Evolutionary conservation across 495 filamentous ascomycete species (phyloP), one percentile per base, ranked within the genome.

Genomic region (Friedmanniomyces endolithicus): DNA sequence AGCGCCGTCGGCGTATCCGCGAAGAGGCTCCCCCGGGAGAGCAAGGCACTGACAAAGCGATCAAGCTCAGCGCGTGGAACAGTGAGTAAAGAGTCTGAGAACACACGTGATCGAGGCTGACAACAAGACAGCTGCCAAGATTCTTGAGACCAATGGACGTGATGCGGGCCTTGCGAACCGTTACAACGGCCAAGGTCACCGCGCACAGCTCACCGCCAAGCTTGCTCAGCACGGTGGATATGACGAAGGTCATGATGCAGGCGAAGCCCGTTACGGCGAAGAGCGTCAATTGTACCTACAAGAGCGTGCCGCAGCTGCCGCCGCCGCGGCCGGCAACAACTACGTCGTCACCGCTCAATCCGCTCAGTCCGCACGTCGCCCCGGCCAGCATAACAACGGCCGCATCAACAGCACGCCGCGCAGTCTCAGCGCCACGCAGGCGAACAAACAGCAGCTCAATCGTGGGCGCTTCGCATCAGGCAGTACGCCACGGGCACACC

Each of bases 161-260:
- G 37, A 41, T 19, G 12, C 37, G 6, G 37, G 37, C 8, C 47
- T 60, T 1, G 34, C 50, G 12, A 49, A 51, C 25, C 52, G 39
- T 22, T 55, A 23, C 52, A 47, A 37, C 37, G 57, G 57, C 2
- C 57, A 60, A 39, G 51, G 51, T 22, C 57, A 60, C 29, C 57
- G 57, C 31, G 37, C 57, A 20, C 29, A 31, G n/a, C 51, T 59
- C 29, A 12, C 11, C 8, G 16, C 19, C 11, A 4, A 33, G 7
- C 11, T 41, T 19, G 6, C 19, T 1, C 22, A 46, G 12, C 20
- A 24, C 11, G 27, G 24, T 12, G 19, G 24, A 6, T 22, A 52
- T n/a, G 55, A 53, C 16, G 17, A 8, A 1, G 9, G n/a, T 7
- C 6, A 6, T 14, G 37, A 57, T 8, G 33, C 9, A 3, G n/a